phyloP scores from a whole-genome alignment of 164 flowering plant genomes.

The grape (Vitis vinifera) region DNA sequence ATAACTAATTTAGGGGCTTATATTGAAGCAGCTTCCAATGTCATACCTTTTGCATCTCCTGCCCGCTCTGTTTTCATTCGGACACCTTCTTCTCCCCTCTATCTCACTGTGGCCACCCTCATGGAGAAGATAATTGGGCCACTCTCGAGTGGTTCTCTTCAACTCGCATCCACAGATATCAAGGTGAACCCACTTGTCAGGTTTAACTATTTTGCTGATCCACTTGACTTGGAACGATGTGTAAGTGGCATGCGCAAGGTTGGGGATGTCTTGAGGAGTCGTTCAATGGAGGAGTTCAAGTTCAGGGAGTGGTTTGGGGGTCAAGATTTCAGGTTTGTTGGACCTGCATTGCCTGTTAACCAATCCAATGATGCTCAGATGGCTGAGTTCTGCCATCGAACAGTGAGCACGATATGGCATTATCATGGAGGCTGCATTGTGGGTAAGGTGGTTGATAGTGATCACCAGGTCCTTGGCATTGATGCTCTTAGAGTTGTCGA shows the following conservation, averaged over 20 bases:
- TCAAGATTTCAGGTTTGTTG: slow-evolving; percentile 60
- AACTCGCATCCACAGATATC: slow-evolving; percentile 67
- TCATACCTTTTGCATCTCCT: slow-evolving; percentile 52
- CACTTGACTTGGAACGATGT: slow-evolving; percentile 57
- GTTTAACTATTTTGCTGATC: slow-evolving; percentile 77
- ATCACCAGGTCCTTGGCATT: slow-evolving; percentile 56
- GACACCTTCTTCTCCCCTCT: slow-evolving; percentile 43
- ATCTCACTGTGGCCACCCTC: slow-evolving; percentile 70
- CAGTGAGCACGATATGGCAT: slow-evolving; percentile 93
- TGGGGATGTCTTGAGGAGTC: slow-evolving; percentile 46
- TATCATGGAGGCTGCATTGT: slow-evolving; percentile 88
- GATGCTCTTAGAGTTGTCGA: slow-evolving; percentile 68
- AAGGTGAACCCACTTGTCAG: slow-evolving; percentile 64
- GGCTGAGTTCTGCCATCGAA: slow-evolving; percentile 71
- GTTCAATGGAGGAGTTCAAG: slow-evolving; percentile 63
- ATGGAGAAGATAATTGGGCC: slow-evolving; percentile 81
- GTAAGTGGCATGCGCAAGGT: slow-evolving; percentile 64
- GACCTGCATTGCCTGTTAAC: slow-evolving; percentile 58
- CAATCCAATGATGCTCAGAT: slow-evolving; percentile 29
- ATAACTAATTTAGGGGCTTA: slow-evolving; percentile 63
- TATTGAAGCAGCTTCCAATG: slow-evolving; percentile 72
- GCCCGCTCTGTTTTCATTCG: slow-evolving; percentile 38
- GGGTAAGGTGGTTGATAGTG: slow-evolving; percentile 74
- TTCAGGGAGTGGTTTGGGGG: slow-evolving; percentile 43
- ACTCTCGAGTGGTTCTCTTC: slow-evolving; percentile 56